Conservation (phyloP, 1,139 yeast genomes). For the Geotrichum restrictum region DNA sequence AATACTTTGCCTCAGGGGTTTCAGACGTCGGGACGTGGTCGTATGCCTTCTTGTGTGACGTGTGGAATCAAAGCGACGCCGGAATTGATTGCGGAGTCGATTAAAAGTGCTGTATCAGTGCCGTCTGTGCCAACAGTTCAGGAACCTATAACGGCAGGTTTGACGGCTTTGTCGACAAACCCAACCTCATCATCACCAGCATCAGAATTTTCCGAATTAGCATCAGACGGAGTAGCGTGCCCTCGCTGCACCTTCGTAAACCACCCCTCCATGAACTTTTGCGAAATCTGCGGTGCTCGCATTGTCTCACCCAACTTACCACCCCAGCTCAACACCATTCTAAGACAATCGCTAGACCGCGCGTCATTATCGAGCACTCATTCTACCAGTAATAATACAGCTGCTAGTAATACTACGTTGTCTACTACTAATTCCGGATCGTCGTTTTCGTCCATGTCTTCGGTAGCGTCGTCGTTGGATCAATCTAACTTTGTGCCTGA, state of each 20-base stretch:
- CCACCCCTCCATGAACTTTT: slow-evolving; percentile 69
- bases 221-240: slow-evolving; percentile 49
- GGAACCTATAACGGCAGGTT: background rate
- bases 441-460: background rate
- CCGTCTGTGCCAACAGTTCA: too few species aligned
- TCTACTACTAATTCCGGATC: too few species aligned
- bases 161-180: background rate
- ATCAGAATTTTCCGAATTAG: background rate
- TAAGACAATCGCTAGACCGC: slow-evolving; percentile 21
- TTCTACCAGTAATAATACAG: too few species aligned
- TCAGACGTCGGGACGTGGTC: background rate
- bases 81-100: slow-evolving; percentile 37
- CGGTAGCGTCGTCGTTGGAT: background rate
- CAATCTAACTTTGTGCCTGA: slow-evolving; percentile 3
- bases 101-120: slow-evolving; percentile 20
- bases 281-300: slow-evolving; percentile 83
- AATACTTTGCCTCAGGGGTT: slow-evolving; percentile 47
- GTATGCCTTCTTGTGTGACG: slow-evolving; percentile 61
- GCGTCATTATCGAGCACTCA: slow-evolving; percentile 17
- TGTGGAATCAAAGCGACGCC: slow-evolving; percentile 65
- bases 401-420: too few species aligned
- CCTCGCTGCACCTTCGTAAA: slow-evolving; percentile 81
- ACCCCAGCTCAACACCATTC: slow-evolving; percentile 26
- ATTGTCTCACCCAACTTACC: slow-evolving; percentile 41
- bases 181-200: background rate